Conservation (phyloP, 805 yeast genomes). For the Ogataea nitratoaversa region DNA sequence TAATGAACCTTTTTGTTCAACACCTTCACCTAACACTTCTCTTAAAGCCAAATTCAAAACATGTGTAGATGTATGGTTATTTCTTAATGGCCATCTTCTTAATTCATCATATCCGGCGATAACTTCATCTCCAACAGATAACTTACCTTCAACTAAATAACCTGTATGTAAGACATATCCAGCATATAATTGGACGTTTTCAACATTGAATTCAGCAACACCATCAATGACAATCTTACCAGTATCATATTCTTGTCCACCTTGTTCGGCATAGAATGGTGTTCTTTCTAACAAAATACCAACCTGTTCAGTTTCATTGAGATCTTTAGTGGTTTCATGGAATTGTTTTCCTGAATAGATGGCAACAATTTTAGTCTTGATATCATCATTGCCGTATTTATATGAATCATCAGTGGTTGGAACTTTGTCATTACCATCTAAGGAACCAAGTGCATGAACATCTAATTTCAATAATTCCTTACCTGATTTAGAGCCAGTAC, state of each 20-base stretch:
- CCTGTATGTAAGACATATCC: conserved; percentile 98
- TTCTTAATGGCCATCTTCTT: conserved; percentile 94
- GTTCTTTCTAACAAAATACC: conserved; percentile 88
- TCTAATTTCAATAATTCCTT: conserved; percentile 71
- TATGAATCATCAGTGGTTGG: conserved; percentile 79
- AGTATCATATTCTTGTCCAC: conserved; percentile 97
- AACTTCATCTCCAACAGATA: conserved; percentile 63
- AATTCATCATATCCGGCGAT: conserved; percentile 88
- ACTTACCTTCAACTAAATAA: conserved; percentile 66
- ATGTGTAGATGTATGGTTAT: conserved; percentile 98
- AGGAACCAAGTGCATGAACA: conserved; percentile 80
- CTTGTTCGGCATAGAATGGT: conserved; percentile 97
- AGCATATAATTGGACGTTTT: conserved; percentile 86
- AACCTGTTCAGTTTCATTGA: conserved; percentile 42
- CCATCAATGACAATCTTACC: conserved; percentile 92
- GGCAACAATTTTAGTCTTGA: conserved; percentile 65
- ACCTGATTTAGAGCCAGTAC: conserved; percentile 58
- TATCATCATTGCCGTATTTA: conserved; percentile 72
- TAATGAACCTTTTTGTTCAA: conserved; percentile 95
- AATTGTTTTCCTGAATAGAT: conserved; percentile 66
- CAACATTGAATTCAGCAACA: conserved; percentile 78
- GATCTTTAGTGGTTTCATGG: conserved; percentile 39
- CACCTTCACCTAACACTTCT: conserved; percentile 78
- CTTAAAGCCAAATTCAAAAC: conserved; percentile 85
- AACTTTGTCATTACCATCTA: conserved; percentile 54